These are phyloP conservation scores for Santalum album DNA, from an alignment of 164 flowering plant species.

Conservation along the genomic window DNA sequence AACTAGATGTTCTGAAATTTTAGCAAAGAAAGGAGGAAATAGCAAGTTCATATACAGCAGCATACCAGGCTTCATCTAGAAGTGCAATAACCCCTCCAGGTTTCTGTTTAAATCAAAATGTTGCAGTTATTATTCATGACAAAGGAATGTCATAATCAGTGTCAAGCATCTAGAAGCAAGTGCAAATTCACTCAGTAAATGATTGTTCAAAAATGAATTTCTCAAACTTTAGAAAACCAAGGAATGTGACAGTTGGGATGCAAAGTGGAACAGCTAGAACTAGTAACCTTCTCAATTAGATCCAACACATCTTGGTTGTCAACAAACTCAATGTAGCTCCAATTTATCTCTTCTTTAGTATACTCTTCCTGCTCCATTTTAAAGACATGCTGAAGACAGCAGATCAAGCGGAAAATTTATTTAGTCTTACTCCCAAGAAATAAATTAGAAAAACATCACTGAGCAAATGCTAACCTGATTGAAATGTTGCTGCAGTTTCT, in stretches of 20 bases:
- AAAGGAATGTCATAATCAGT: no score
- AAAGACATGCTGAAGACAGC: constrained; percentile 76
- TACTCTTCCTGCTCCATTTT: constrained; percentile 99
- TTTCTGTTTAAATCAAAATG: constrained; percentile 8
- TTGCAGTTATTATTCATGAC: no score
- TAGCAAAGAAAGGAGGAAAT: neutral
- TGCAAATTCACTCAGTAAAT: no score
- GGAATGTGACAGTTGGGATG: constrained; percentile 1
- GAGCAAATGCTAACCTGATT: constrained; percentile 13
- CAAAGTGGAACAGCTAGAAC: neutral
- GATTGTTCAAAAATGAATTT: no score
- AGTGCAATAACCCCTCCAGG: constrained; percentile 20
- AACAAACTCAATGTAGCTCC: constrained; percentile 98
- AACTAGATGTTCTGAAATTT: no score
- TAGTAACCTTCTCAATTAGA: constrained; percentile 79
- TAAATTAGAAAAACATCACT: constrained; percentile 29
- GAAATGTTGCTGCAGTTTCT: constrained; percentile 14
- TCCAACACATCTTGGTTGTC: constrained; percentile 97
- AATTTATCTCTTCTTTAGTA: constrained; percentile 80
- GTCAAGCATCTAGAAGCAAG: no score
- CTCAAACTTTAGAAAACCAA: neutral
- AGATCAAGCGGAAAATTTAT: neutral
- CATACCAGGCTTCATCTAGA: constrained; percentile 18
- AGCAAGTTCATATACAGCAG: neutral
- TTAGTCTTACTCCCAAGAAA: neutral